These are phyloP conservation scores for Fusarium buxicola DNA, from an alignment of 2,329 filamentous ascomycete species.

Conservation along the genomic window DNA sequence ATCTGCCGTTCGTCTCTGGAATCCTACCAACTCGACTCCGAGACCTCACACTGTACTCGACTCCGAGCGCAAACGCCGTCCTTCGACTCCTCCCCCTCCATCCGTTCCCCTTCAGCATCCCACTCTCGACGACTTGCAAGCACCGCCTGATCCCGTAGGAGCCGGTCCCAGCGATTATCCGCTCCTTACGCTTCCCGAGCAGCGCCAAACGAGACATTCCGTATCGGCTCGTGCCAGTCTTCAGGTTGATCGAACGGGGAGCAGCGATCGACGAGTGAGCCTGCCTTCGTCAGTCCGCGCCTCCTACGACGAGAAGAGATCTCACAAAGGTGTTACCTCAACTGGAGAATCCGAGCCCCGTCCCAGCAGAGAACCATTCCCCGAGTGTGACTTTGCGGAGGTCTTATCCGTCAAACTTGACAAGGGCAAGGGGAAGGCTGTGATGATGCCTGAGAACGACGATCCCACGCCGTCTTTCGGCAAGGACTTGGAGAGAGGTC, in stretches of 20 bases:
- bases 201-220: slow-evolving; percentile 59
- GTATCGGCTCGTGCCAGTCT: slow-evolving; percentile 60
- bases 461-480: slow-evolving; percentile 54
- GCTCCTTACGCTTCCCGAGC: slow-evolving; percentile 63
- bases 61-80: slow-evolving; percentile 56
- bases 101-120: slow-evolving; percentile 62
- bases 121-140: slow-evolving; percentile 52
- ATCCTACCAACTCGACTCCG: slow-evolving; percentile 70
- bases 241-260: slow-evolving; percentile 60
- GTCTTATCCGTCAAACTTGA: slow-evolving; percentile 48
- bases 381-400: slow-evolving; percentile 24
- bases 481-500: slow-evolving; percentile 67
- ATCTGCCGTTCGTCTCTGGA: slow-evolving; percentile 67
- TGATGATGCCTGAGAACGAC: slow-evolving; percentile 58
- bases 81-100: slow-evolving; percentile 66
- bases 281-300: slow-evolving; percentile 65
- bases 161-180: slow-evolving; percentile 61
- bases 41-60: slow-evolving; percentile 49
- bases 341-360: slow-evolving; percentile 32
- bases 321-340: slow-evolving; percentile 48
- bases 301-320: slow-evolving; percentile 64
- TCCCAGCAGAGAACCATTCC: slow-evolving; percentile 26
- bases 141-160: slow-evolving; percentile 52
- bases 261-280: slow-evolving; percentile 62
- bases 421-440: slow-evolving; percentile 64